Base-by-base conservation (phyloP, 2,329 filamentous ascomycete genomes). In the Xylaria hypoxylon region DNA sequence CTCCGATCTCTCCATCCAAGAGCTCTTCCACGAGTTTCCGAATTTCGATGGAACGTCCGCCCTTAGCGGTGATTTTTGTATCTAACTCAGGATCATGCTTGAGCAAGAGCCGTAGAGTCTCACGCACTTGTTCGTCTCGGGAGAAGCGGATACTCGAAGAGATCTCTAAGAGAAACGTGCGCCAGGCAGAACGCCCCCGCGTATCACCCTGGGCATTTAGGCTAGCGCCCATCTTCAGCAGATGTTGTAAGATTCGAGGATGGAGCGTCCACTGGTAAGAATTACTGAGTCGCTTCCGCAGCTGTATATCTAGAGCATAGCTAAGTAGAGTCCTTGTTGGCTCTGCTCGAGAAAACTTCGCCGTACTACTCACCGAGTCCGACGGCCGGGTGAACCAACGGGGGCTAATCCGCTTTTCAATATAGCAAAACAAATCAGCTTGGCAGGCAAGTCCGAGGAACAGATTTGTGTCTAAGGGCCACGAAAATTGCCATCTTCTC, bases 401-500 rank as follows among this genome's bases (percentile, higher is more conserved):
- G 31, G 19, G 51, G 11, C 2, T 22, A n/a, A 56, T 50, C 17
- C 42, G 38, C 7, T 17, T 48, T 24, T 56, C 42, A 13, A 56
- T 17, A n/a, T 62, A 62, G 28, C 28, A 40, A 8, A 62, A 56
- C 13, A 56, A 19, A 33, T 42, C n/a, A 4, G 51, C 51, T 5
- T 56, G 51, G 8, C 51, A 56, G 15, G 22, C 51, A 40, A 62
- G 33, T 11, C 40, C 44, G 26, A 57, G 44, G 44, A 62, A 62
- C 2, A 51, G 31, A 35, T 57, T 42, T 15, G 17, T 57, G 5
- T 44, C 44, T 10, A 62, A 22, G 11, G 15, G 33, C 60, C 33
- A 57, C 17, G 51, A 42, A 2, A 57, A 51, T 13, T 62, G 60
- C n/a, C 15, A 28, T 31, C 33, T 35, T 53, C 33, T 38, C 52